Conservation (phyloP, 139 green algal genomes). For the Gonium pectorale region DNA sequence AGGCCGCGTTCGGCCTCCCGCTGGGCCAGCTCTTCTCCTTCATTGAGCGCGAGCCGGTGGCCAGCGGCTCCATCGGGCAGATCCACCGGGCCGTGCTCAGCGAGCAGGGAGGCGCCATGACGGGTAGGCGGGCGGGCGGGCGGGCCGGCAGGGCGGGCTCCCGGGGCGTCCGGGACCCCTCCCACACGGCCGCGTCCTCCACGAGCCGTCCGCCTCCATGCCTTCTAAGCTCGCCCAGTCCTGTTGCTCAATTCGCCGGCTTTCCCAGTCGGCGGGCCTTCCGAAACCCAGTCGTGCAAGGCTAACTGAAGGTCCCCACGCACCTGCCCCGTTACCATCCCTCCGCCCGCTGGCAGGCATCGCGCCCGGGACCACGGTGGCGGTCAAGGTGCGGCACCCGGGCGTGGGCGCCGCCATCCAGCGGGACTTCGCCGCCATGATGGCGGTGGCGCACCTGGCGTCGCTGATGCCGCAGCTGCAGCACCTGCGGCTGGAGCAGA, state of each 20-base stretch:
- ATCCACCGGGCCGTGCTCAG: constrained; percentile 82
- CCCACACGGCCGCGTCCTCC: too few species aligned
- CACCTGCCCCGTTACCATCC: too few species aligned
- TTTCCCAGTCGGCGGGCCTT: too few species aligned
- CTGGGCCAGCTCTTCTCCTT: constrained; percentile 88
- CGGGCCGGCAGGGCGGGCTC: too few species aligned
- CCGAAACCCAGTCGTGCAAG: too few species aligned
- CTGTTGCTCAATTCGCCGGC: too few species aligned
- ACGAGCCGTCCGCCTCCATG: too few species aligned
- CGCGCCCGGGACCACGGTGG: constrained; percentile 76
- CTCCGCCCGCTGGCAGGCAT: constrained; percentile 46
- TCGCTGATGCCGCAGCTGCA: constrained; percentile 65
- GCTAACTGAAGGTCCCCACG: too few species aligned
- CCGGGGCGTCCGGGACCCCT: too few species aligned
- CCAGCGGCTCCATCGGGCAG: constrained; percentile 94
- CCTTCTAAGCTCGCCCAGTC: too few species aligned
- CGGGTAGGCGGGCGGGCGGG: constrained; percentile 22
- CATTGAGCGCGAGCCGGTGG: constrained; percentile 89
- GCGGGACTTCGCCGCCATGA: constrained; percentile 96
- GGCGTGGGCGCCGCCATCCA: constrained; percentile 87
- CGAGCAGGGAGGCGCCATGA: constrained; percentile 64
- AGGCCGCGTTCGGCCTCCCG: constrained; percentile 78
- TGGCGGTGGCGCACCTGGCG: constrained; percentile 76
- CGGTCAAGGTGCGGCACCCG: constrained; percentile 94
- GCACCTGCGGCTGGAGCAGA: constrained; percentile 89